Evolutionary conservation across 352 stramenopile genomes (phyloP).

Genomic region (Phytophthora cactorum): DNA sequence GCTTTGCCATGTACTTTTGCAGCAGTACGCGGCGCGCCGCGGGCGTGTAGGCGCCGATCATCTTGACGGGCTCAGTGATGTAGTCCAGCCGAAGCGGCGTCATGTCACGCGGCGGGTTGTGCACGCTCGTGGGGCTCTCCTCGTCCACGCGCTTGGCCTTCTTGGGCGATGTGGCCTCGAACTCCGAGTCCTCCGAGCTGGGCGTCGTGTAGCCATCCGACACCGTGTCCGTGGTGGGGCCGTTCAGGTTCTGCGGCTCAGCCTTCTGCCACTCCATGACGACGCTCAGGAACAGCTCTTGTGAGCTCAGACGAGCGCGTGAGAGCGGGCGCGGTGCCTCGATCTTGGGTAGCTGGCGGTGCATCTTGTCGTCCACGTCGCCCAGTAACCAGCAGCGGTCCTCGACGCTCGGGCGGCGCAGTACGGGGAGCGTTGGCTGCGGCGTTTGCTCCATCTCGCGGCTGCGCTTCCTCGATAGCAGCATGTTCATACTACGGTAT

Average conservation of each 20-base stretch:
- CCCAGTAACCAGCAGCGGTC: slow-evolving; percentile 51
- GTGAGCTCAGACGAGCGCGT: slow-evolving; percentile 57
- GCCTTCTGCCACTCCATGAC: slow-evolving; percentile 76
- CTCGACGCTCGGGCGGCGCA: slow-evolving; percentile 36
- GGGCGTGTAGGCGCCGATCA: slow-evolving; percentile 76
- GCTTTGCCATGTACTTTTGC: slow-evolving; percentile 83
- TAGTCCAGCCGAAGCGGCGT: slow-evolving; percentile 57
- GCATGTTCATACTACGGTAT: slow-evolving; percentile 30
- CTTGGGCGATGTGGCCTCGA: slow-evolving; percentile 27
- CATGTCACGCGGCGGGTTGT: slow-evolving; percentile 48
- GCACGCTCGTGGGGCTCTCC: slow-evolving; percentile 65
- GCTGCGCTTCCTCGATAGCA: slow-evolving; percentile 60
- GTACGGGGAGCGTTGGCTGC: slow-evolving; percentile 26
- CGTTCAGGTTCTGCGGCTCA: slow-evolving; percentile 15
- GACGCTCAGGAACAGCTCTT: slow-evolving; percentile 86
- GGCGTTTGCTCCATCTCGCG: slow-evolving; percentile 30
- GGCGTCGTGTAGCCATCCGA: slow-evolving; percentile 23
- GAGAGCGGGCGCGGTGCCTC: slow-evolving; percentile 25
- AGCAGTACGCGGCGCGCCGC: slow-evolving; percentile 68
- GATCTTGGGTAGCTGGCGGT: slow-evolving; percentile 17
- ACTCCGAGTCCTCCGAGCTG: slow-evolving; percentile 40
- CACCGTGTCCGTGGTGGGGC: slow-evolving; percentile 12
- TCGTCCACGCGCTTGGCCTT: slow-evolving; percentile 43
- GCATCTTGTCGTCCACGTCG: slow-evolving; percentile 33
- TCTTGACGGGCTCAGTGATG: slow-evolving; percentile 45